Percentiles rank a stretch among this genome's conserved stretches.
These are phyloP conservation scores for Xylariaceae sp. DNA, from an alignment of 2,329 filamentous ascomycete genomes.

Conservation along the genomic window DNA sequence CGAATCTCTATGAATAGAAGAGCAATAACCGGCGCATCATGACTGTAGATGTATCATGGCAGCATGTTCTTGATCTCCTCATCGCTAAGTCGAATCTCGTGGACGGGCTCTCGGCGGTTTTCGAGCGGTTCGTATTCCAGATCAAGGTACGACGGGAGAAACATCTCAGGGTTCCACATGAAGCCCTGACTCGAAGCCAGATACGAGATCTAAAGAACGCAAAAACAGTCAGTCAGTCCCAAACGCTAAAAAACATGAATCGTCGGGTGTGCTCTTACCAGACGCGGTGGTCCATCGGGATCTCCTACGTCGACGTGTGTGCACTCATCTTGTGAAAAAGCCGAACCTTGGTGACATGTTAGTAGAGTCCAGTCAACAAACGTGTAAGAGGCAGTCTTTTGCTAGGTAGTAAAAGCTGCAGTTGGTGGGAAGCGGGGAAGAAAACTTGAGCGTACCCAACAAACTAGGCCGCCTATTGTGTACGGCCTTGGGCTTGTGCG, in stretches of 20 bases:
- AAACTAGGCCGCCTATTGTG: conserved; percentile 57
- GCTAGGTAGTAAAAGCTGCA: conserved; percentile 7
- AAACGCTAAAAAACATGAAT: neutral
- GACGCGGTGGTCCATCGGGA: conserved; percentile 63
- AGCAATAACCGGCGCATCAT: conserved; percentile 4
- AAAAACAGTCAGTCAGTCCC: conserved; percentile 19
- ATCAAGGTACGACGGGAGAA: conserved; percentile 72
- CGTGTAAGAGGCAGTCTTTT: neutral
- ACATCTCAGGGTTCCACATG: conserved; percentile 81
- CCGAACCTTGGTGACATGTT: conserved; percentile 49
- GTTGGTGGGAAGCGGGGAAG: neutral
- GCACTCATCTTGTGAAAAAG: conserved; percentile 67
- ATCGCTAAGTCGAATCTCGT: conserved; percentile 72
- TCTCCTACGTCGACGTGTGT: conserved; percentile 77
- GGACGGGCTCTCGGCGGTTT: conserved; percentile 68
- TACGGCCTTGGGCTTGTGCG: conserved; percentile 39
- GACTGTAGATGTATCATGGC: conserved; percentile 43
- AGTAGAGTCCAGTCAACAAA: conserved; percentile 17
- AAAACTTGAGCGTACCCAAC: conserved; percentile 44
- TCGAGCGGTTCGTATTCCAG: conserved; percentile 71
- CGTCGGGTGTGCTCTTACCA: conserved; percentile 47
- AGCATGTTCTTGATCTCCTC: conserved; percentile 67
- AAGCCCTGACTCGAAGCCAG: conserved; percentile 75
- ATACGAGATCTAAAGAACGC: conserved; percentile 61
- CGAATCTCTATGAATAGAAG: conserved; percentile 30